A percentile compares a stretch with the other conserved stretches of the same genome.
These are phyloP conservation scores for Penicillium sp. DNA, from an alignment of 2,329 filamentous ascomycete species.

Conservation along the genomic window DNA sequence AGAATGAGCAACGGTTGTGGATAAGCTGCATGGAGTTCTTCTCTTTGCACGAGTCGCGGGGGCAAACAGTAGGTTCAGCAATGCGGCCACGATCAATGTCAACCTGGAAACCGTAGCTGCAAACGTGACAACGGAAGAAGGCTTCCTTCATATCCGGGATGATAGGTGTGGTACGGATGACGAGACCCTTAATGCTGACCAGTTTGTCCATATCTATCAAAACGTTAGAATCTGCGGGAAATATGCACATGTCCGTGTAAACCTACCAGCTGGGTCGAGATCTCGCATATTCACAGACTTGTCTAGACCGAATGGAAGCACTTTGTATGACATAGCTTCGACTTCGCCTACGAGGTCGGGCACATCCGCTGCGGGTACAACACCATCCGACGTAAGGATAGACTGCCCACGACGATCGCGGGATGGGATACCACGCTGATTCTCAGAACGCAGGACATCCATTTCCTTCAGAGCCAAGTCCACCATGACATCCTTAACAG, in stretches of 20 bases:
- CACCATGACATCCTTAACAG: conserved; percentile 89
- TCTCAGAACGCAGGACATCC: conserved; percentile 66
- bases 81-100: conserved; percentile 96
- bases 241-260: background rate
- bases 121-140: conserved; percentile 94
- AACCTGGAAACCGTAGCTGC: conserved; percentile 87
- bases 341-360: conserved; percentile 78
- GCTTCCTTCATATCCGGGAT: conserved; percentile 99
- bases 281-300: conserved; percentile 88
- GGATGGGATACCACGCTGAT: conserved; percentile 40
- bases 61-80: conserved; percentile 88
- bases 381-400: conserved; percentile 28
- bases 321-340: conserved; percentile 77
- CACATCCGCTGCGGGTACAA: conserved; percentile 47
- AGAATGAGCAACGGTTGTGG: conserved; percentile 92
- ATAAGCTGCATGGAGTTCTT: conserved; percentile 98
- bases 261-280: conserved; percentile 78
- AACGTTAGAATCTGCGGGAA: conserved; percentile 28
- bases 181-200: conserved; percentile 90
- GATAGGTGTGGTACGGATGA: conserved; percentile 92
- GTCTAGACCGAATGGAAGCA: conserved; percentile 87
- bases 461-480: conserved; percentile 83
- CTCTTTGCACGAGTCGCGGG: conserved; percentile 76
- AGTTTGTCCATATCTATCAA: conserved; percentile 85
- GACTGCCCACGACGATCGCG: conserved; percentile 27